These are phyloP conservation scores for Phytophthora sansomeana DNA, from an alignment of 352 stramenopile genomes.

Conservation along the genomic window DNA sequence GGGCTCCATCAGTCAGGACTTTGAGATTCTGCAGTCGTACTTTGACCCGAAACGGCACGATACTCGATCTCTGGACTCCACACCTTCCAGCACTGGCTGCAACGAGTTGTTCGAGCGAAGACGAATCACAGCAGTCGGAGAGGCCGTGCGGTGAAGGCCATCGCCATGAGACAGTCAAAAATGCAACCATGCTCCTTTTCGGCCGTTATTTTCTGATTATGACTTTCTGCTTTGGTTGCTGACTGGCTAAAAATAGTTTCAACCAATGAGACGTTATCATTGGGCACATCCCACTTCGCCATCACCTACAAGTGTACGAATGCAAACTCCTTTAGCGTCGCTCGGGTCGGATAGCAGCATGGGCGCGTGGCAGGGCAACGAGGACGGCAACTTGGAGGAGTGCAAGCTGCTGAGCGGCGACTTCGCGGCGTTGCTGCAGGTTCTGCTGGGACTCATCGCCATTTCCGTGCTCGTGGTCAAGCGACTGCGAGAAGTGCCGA, in stretches of 20 bases:
- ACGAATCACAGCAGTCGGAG: constrained; percentile 35
- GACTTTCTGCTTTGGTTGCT: background rate
- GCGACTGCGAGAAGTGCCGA: constrained; percentile 73
- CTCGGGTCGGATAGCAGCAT: constrained; percentile 12
- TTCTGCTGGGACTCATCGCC: constrained; percentile 82
- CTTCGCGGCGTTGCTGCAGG: constrained; percentile 81
- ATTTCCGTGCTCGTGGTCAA: constrained; percentile 87
- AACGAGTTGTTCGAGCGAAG: constrained; percentile 20
- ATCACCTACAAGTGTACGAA: background rate
- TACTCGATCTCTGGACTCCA: constrained; percentile 1
- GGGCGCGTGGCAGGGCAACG: constrained; percentile 39
- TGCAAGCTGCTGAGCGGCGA: constrained; percentile 85
- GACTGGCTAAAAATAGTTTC: constrained; percentile 1
- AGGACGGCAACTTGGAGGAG: constrained; percentile 51
- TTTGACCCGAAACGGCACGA: constrained; percentile 56
- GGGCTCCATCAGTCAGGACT: constrained; percentile 71
- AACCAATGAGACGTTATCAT: background rate
- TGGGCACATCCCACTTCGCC: background rate
- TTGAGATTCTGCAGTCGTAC: constrained; percentile 83
- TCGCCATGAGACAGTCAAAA: background rate
- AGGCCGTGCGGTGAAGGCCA: constrained; percentile 44
- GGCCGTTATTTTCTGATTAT: background rate
- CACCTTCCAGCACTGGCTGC: constrained; percentile 20
- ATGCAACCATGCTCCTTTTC: background rate
- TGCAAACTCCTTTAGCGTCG: constrained; percentile 16